Percentiles rank a stretch among this genome's conserved stretches.
Conservation (phyloP, 1,284 basidiomycete species). For the Exobasidium cylindrosporum region DNA sequence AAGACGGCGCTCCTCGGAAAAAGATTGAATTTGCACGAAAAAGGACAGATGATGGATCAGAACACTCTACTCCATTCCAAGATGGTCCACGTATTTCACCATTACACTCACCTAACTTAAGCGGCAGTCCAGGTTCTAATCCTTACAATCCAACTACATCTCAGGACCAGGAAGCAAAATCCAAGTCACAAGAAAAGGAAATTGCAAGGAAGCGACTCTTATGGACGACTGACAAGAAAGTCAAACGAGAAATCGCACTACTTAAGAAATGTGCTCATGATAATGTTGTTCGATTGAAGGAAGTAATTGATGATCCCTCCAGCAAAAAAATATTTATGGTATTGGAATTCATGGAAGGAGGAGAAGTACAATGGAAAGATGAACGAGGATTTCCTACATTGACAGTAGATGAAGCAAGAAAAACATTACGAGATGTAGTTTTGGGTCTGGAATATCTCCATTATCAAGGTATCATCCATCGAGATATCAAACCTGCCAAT, state of each 20-base stretch:
- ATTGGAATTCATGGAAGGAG: conserved; percentile 92
- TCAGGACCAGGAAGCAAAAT: conserved; percentile 12
- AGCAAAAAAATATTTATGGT: conserved; percentile 91
- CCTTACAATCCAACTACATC: background rate
- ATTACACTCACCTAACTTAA: background rate
- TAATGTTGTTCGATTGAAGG: conserved; percentile 84
- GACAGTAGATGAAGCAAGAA: conserved; percentile 75
- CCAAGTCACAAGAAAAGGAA: conserved; percentile 37
- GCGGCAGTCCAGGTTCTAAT: background rate
- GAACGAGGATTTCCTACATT: conserved; percentile 64
- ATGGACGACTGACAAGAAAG: conserved; percentile 52
- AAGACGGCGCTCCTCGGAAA: background rate
- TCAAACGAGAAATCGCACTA: conserved; percentile 75
- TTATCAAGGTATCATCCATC: conserved; percentile 95
- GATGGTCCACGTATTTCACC: background rate
- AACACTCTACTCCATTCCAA: no score
- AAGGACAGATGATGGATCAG: background rate
- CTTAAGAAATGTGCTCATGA: conserved; percentile 89
- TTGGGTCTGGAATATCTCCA: conserved; percentile 93
- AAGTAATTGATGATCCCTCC: conserved; percentile 91
- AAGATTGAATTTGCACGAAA: background rate
- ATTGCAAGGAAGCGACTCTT: conserved; percentile 35
- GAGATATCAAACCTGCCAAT: conserved; percentile 98
- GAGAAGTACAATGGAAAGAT: conserved; percentile 83
- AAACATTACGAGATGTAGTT: conserved; percentile 86